Percentiles rank a stretch among this genome's conserved stretches.
phyloP scores from a whole-genome alignment of 2,329 filamentous ascomycete species.

The Sclerotinia spermophila region DNA sequence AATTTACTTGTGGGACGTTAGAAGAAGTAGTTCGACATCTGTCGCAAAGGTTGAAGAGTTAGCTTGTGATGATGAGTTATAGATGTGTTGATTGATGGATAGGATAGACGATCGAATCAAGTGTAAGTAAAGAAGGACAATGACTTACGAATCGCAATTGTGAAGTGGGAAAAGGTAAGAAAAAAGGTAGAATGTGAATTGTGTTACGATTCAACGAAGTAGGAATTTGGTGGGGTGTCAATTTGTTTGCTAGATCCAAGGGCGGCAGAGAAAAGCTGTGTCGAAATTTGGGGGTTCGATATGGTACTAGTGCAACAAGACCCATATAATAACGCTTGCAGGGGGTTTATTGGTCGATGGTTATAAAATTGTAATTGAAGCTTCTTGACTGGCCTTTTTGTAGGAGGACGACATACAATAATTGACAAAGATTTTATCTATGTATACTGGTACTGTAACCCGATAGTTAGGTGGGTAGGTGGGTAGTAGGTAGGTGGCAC shows the following conservation, averaged over 20 bases:
- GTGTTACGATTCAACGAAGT: slow-evolving; percentile 14
- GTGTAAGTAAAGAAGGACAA: not conserved
- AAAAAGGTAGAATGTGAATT: slow-evolving; percentile 4
- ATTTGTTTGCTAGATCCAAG: slow-evolving; percentile 6
- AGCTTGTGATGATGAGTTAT: slow-evolving; percentile 18
- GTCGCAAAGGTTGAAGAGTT: slow-evolving; percentile 21
- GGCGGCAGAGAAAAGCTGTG: slow-evolving; percentile 1
- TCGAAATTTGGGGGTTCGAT: slow-evolving; percentile 8
- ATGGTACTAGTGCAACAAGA: not conserved
- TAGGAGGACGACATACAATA: not conserved
- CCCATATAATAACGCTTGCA: slow-evolving; percentile 9
- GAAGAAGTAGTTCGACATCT: slow-evolving; percentile 32
- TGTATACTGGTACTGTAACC: not conserved
- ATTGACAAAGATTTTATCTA: not conserved
- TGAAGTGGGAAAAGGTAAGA: not conserved
- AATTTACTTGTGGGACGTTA: slow-evolving; percentile 36
- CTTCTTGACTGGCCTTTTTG: not conserved
- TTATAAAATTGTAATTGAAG: not conserved
- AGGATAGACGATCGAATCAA: not conserved
- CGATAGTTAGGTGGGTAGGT: not conserved
- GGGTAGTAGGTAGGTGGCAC: not conserved
- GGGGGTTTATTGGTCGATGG: not conserved
- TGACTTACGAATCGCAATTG: slow-evolving; percentile 17
- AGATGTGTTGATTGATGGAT: not conserved
- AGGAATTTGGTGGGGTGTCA: slow-evolving; percentile 14